Percentiles rank a stretch among this genome's conserved stretches.
Conservation (phyloP, 257 asterid genomes). For the Asclepias syriaca region DNA sequence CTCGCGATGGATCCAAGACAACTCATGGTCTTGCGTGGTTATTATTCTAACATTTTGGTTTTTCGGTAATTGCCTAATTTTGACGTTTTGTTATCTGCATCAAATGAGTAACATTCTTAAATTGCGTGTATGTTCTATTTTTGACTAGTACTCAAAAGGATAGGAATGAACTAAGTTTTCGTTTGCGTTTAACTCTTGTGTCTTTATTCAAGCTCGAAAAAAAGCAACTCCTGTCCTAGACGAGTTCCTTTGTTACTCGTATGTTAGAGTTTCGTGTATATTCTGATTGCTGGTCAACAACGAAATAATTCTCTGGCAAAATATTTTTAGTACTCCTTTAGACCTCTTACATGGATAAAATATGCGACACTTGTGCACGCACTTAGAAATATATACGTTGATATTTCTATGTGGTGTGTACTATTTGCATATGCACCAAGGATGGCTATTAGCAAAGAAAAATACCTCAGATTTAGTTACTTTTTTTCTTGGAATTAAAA, state of each 20-base stretch:
- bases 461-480: neutral
- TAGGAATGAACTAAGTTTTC: neutral
- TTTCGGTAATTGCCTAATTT: slow-evolving; percentile 39
- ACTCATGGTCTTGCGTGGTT: slow-evolving; percentile 54
- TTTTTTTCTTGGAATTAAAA: neutral
- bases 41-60: slow-evolving; percentile 48
- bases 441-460: neutral
- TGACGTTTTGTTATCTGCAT: neutral
- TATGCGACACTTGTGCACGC: neutral
- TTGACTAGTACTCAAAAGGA: neutral
- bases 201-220: neutral
- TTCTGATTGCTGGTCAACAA: neutral
- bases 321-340: neutral
- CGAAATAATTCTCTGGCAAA: neutral
- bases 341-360: neutral
- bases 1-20: slow-evolving; percentile 23
- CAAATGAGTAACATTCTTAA: neutral
- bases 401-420: neutral
- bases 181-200: neutral
- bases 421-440: neutral
- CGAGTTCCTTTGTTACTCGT: neutral
- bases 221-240: neutral
- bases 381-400: neutral
- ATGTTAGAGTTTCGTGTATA: neutral
- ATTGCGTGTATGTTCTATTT: neutral